Conservation (phyloP, 495 filamentous ascomycete species). For the Podospora conica region DNA sequence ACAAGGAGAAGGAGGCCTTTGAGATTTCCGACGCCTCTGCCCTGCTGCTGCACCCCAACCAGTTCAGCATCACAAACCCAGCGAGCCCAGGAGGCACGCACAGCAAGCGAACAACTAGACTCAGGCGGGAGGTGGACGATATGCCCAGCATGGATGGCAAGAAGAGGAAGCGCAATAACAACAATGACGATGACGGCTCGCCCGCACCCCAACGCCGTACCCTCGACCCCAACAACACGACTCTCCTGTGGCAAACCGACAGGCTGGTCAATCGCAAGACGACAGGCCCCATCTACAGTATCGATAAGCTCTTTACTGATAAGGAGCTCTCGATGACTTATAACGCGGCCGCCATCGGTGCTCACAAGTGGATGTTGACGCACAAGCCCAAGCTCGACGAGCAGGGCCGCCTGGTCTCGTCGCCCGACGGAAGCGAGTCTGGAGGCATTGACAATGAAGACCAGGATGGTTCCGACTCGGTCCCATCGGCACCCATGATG, state of each 20-base stretch:
- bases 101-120: conserved; percentile 73
- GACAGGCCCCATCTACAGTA: conserved; percentile 57
- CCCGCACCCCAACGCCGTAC: conserved; percentile 52
- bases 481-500: conserved; percentile 57
- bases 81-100: conserved; percentile 75
- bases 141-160: conserved; percentile 58
- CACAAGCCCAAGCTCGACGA: conserved; percentile 44
- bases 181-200: conserved; percentile 66
- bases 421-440: conserved; percentile 49
- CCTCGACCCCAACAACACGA: conserved; percentile 42
- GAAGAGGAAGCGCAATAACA: conserved; percentile 73
- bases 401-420: conserved; percentile 38
- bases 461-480: conserved; percentile 40
- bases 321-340: conserved; percentile 78
- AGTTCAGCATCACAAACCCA: conserved; percentile 78
- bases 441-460: conserved; percentile 42
- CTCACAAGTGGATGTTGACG: conserved; percentile 49
- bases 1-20: conserved; percentile 79
- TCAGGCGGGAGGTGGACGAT: conserved; percentile 76
- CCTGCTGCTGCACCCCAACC: conserved; percentile 82
- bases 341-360: conserved; percentile 62
- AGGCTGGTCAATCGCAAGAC: conserved; percentile 40
- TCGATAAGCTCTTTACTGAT: conserved; percentile 89
- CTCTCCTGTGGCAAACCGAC: conserved; percentile 50
- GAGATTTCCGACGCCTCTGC: conserved; percentile 87